Conservation (phyloP, 495 filamentous ascomycete species). For the Aspergillus sparsus region DNA sequence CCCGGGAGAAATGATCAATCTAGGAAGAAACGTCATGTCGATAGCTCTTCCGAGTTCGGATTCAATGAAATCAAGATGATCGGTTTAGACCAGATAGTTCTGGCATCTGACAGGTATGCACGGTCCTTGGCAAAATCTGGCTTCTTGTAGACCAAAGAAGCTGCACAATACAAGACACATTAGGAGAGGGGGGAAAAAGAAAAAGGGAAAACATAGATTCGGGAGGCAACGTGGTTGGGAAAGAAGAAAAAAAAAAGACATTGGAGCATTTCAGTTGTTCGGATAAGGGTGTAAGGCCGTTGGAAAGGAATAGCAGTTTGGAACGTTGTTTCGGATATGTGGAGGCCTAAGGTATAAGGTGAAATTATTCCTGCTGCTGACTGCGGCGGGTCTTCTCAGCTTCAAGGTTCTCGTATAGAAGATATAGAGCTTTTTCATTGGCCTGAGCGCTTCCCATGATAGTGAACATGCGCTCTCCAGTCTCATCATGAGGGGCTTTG, state of each 20-base stretch:
- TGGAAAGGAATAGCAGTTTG: constrained; percentile 8
- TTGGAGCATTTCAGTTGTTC: constrained; percentile 17
- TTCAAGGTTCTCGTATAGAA: constrained; percentile 98
- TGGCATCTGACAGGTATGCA: constrained; percentile 36
- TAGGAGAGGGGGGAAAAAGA: constrained; percentile 45
- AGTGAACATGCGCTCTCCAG: constrained; percentile 98
- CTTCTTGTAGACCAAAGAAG: constrained; percentile 55
- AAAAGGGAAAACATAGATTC: constrained; percentile 43
- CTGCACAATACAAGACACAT: constrained; percentile 48
- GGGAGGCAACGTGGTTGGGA: constrained; percentile 40
- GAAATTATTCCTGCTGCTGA: constrained; percentile 69
- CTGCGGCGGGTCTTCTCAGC: constrained; percentile 96
- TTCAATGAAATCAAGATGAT: constrained; percentile 29
- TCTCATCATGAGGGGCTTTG: constrained; percentile 96
- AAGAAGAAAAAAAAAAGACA: constrained; percentile 18
- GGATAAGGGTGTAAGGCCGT: constrained; percentile 9
- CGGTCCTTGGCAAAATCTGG: constrained; percentile 34
- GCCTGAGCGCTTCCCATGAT: constrained; percentile 90
- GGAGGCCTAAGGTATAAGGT: not conserved
- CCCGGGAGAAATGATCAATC: constrained; percentile 4
- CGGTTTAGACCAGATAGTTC: constrained; percentile 23
- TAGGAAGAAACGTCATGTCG: constrained; percentile 16
- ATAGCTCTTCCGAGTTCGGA: constrained; percentile 21
- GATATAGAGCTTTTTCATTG: constrained; percentile 93
- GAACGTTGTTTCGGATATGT: constrained; percentile 4